Evolutionary conservation across 2,329 filamentous ascomycete species (phyloP), one percentile per base, ranked within the genome.

Genomic region (Teratosphaeriaceae sp.): DNA sequence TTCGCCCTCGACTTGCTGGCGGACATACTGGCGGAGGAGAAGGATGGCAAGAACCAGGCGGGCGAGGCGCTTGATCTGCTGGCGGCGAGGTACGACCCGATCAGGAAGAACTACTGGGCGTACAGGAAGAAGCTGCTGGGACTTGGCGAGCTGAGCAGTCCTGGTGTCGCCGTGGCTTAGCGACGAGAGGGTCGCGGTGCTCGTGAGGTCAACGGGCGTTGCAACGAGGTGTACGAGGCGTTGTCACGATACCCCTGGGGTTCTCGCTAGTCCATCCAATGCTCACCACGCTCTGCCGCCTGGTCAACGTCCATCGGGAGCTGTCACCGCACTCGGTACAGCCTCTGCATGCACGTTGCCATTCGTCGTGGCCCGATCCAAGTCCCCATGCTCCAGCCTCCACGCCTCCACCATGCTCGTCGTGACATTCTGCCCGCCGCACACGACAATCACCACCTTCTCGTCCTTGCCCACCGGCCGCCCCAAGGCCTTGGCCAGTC

Each of bases 41-140:
- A 70, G 44, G 75, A 75, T 11, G 72, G 78, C 38, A 73, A 64
- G 51, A 73, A 75, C 15, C 75, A 79, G 61, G 88, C 88, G 1
- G 78, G 73, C 42, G 66, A 79, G 58, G 88, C 84, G 47, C 66
- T 96, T 57, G 76, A 76, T 45, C 69, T 94, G 48, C 65, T 98
- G 58, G 84, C 79, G 37, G 80, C 84, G 58, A 89, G 82, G 70
- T 98, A 88, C 76, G 92, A 98, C 72, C 87, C 86, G 5, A 84
- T 98, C 47, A 75, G 92, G 45, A 82, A 81, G 51, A 90, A 89
- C 51, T 98, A 96, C 67, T 98, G 92, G 92, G 82, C 85, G 57
- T 95, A 85, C 68, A 74, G 78, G 59, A 80, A 79, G 60, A 65
- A 62, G 31, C 59, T 70, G 53, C 59, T 34, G 7, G 31, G 31